phyloP scores from a whole-genome alignment of 2,329 filamentous ascomycete species.

The Colletotrichum lupini region DNA sequence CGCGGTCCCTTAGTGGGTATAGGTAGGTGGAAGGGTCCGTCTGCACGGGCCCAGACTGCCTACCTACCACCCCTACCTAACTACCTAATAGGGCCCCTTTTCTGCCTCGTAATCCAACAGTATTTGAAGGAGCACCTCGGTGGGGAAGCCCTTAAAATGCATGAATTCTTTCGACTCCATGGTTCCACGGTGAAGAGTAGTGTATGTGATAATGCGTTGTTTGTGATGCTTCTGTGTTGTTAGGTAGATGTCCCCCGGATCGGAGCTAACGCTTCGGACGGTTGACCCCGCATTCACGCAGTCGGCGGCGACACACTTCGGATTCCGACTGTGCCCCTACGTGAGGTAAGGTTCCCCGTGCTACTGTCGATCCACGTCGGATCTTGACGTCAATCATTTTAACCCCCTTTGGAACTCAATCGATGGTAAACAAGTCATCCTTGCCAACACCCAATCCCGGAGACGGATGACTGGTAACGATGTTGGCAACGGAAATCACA shows the following conservation, averaged over 20 bases:
- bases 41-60: too few species aligned
- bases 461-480: too few species aligned
- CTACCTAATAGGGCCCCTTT: too few species aligned
- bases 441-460: not conserved
- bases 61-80: too few species aligned
- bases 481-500: too few species aligned
- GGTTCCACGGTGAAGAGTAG: not conserved
- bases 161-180: not conserved
- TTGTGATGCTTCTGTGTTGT: not conserved
- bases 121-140: conserved; percentile 23
- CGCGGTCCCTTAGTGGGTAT: too few species aligned
- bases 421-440: not conserved
- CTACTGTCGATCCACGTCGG: not conserved
- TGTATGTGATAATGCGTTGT: not conserved
- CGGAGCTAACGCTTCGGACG: not conserved
- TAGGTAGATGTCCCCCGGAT: not conserved
- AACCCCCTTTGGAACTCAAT: not conserved
- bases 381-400: conserved; percentile 24
- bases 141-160: conserved; percentile 13
- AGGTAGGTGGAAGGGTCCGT: too few species aligned
- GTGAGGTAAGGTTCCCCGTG: conserved; percentile 3
- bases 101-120: too few species aligned
- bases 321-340: not conserved
- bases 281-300: conserved; percentile 23
- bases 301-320: not conserved